Evolutionary conservation across 495 filamentous ascomycete genomes (phyloP), one percentile per base, ranked within the genome.

Genomic region (Bacidia rubella): DNA sequence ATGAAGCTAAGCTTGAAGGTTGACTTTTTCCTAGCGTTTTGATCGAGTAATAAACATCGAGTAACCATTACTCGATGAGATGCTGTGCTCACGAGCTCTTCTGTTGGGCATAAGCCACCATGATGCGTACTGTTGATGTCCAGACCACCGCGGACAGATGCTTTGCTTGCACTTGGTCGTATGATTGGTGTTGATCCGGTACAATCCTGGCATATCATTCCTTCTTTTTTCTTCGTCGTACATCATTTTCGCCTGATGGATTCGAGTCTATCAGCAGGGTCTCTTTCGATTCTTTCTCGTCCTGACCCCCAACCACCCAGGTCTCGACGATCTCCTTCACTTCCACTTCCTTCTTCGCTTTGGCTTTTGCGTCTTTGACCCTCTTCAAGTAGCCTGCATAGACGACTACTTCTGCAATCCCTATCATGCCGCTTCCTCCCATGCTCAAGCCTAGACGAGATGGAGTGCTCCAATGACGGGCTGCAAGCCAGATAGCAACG

Each of bases 331-430:
- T 70, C 51, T 82, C 72, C 64, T 90, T 93, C 51, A 75, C 66
- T 68, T 94, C 88, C 52, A 72, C 77, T 48, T 78, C 63, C 39
- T 68, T 74, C 65, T 71, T 78, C 57, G 86, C 83, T 52, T 71
- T 75, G 40, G 67, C 72, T 58, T 83, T 82, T 0, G 87, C 86
- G 61, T 85, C 72, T 24, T 80, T 76, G 24, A 95, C 68, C 61
- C 88, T 81, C 68, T 81, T 74, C 40, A 94, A 66, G 68, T 95
- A 98, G 5, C 87, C 86, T 11, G 76, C 79, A 66, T 97, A 96
- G 35, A 97, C 79, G 21, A 82, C 81, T 10, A 92, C 82, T 65
- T 98, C 92, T 3, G 88, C 90, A 43, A 93, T 70, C 2, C 82
- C 89, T 21, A 96, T 86, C 19, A 86, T 54, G 2, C 78, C 62